phyloP scores from a whole-genome alignment of 1,284 basidiomycete genomes.

The Fomitiporia mediterranea region DNA sequence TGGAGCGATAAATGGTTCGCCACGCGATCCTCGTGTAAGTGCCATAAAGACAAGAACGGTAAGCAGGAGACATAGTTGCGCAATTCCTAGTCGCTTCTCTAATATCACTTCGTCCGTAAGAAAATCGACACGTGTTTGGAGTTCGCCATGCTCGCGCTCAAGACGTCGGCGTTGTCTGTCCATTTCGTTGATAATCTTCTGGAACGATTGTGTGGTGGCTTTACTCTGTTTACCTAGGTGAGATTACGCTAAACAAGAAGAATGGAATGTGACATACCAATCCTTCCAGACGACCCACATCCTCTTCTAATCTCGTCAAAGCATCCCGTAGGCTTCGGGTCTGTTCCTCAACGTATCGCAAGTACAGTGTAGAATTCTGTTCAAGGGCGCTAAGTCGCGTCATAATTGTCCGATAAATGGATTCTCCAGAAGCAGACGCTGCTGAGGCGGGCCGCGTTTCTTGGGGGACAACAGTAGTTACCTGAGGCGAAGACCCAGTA shows the following conservation, averaged over 20 bases:
- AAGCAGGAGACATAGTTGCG: constrained; percentile 75
- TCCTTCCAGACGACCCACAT: constrained; percentile 73
- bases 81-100: constrained; percentile 81
- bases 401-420: constrained; percentile 95
- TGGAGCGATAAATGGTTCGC: constrained; percentile 34
- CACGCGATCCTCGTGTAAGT: constrained; percentile 73
- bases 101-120: constrained; percentile 76
- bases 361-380: constrained; percentile 82
- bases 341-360: constrained; percentile 90
- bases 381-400: constrained; percentile 87
- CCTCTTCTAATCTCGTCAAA: constrained; percentile 74
- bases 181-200: constrained; percentile 64
- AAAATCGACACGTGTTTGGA: constrained; percentile 62
- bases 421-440: constrained; percentile 66
- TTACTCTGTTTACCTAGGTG: constrained; percentile 43
- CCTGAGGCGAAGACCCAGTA: constrained; percentile 17
- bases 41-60: constrained; percentile 79
- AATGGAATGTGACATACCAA: constrained; percentile 52
- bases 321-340: constrained; percentile 73
- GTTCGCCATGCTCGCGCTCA: constrained; percentile 64
- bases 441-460: constrained; percentile 22
- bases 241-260: constrained; percentile 4
- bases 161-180: constrained; percentile 63
- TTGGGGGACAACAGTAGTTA: constrained; percentile 25
- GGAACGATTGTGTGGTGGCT: constrained; percentile 60